A percentile compares a stretch with the other conserved stretches of the same genome.
Evolutionary conservation across 495 filamentous ascomycete genomes (phyloP).

Genomic region (Neurospora sp.): DNA sequence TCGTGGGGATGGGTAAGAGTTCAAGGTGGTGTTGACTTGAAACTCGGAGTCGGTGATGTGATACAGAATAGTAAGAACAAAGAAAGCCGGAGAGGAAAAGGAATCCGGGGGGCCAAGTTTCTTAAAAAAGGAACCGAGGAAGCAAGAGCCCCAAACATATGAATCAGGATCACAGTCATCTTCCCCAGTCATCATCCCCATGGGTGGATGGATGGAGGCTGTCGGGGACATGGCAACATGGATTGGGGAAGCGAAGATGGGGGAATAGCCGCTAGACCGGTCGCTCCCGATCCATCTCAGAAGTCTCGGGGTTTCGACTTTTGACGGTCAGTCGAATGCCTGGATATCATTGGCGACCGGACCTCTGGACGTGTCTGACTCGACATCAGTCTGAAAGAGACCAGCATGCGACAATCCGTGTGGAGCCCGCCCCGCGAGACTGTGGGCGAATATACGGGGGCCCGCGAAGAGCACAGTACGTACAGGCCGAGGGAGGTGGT

Average conservation of each 20-base stretch:
- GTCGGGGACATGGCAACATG: not conserved
- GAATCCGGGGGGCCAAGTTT: not conserved
- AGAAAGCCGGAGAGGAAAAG: not conserved
- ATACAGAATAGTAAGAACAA: not conserved
- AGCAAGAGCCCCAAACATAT: not conserved
- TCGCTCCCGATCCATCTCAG: not conserved
- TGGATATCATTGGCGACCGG: not conserved
- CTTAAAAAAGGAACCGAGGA: not conserved
- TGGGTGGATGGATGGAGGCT: not conserved
- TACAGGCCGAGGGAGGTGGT: not conserved
- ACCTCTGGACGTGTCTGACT: not conserved
- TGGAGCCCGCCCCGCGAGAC: not conserved
- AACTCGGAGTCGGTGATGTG: not conserved
- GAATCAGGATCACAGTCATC: not conserved
- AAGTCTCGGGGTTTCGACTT: not conserved
- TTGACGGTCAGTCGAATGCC: not conserved
- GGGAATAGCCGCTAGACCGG: slow-evolving; percentile 2
- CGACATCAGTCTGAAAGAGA: not conserved
- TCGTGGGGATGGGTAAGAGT: not conserved
- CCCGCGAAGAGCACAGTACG: not conserved
- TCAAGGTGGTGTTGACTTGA: not conserved
- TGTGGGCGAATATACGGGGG: not conserved
- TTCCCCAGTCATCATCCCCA: not conserved
- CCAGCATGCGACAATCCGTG: not conserved
- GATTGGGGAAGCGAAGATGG: not conserved